Evolutionary conservation across 805 yeast species (phyloP).

Genomic region (Wickerhamomyces tratensis): DNA sequence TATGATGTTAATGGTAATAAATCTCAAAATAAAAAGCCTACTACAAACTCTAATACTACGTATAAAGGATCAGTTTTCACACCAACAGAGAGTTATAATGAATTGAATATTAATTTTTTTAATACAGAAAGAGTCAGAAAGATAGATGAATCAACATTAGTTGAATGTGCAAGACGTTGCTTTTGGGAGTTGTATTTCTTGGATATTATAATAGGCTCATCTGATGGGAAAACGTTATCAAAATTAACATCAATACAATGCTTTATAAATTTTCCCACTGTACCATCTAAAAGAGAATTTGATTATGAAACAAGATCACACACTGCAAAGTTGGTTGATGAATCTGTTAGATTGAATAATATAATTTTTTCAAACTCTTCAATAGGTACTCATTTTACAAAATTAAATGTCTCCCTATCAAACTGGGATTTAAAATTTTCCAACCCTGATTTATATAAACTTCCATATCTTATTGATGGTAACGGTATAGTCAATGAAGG

Average conservation of each 20-base stretch:
- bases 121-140: constrained; percentile 14
- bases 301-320: constrained; percentile 39
- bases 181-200: constrained; percentile 45
- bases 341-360: constrained; percentile 37
- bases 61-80: background rate
- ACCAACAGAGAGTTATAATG: constrained; percentile 5
- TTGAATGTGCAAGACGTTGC: constrained; percentile 30
- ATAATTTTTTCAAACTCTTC: constrained; percentile 32
- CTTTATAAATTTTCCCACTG: constrained; percentile 29
- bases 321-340: constrained; percentile 38
- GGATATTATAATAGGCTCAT: constrained; percentile 44
- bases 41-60: too few species aligned
- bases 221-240: constrained; percentile 38
- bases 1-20: constrained; percentile 16
- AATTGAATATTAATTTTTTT: constrained; percentile 15
- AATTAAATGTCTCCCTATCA: constrained; percentile 36
- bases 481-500: constrained; percentile 43
- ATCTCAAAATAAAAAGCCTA: background rate
- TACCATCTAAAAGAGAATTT: constrained; percentile 25
- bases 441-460: constrained; percentile 30
- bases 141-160: constrained; percentile 8
- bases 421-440: constrained; percentile 40
- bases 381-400: constrained; percentile 24
- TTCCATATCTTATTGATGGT: constrained; percentile 32
- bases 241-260: constrained; percentile 25